Evolutionary conservation across 2,329 filamentous ascomycete genomes (phyloP), one percentile per base, ranked within the genome.

Genomic region (Mycosphaerella sp.): DNA sequence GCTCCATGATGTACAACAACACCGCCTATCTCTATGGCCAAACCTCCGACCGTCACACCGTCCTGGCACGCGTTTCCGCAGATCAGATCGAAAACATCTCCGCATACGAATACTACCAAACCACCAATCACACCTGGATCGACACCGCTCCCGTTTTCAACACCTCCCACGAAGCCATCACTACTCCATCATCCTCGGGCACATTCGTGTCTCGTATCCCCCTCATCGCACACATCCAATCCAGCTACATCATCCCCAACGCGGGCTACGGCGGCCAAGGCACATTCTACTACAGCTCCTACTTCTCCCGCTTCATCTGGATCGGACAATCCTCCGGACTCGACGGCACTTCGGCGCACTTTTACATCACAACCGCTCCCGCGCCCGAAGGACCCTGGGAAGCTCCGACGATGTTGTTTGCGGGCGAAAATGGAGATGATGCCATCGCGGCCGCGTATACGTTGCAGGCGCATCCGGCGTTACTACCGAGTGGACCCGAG

Each of bases 311-410:
- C 2, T 68, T 62, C 58, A 57, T 68, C 31, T 69, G 63, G 67
- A 65, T 70, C 38, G 67, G 67, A 1, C 60, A 64, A 14, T 43
- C 44, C 17, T 40, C 34, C 10, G 50, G 48, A 3, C 45, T 58
- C 7, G 50, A 48, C 29, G 46, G 47, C n/a, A 45, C 44, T n/a
- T 48, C 50, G 2, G 61, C 66, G 1, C 58, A 60, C 12, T 67
- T 64, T 56, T 64, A 57, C 38, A 63, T 65, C 50, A 62, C 59
- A 21, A 67, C 67, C 7, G 61, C 67, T 11, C 63, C 65, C 1
- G 49, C 59, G 4, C 64, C 66, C 0, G 62, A 68, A 45, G 67
- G 67, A 1, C 67, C 66, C 2, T 70, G 67, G 67, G 58, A 55
- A 9, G 48, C 62, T 14, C 63, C 66, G 8, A 46, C 49, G 10